Base-by-base conservation (phyloP, 768 basidiomycete species). In the Pisolithus orientalis region DNA sequence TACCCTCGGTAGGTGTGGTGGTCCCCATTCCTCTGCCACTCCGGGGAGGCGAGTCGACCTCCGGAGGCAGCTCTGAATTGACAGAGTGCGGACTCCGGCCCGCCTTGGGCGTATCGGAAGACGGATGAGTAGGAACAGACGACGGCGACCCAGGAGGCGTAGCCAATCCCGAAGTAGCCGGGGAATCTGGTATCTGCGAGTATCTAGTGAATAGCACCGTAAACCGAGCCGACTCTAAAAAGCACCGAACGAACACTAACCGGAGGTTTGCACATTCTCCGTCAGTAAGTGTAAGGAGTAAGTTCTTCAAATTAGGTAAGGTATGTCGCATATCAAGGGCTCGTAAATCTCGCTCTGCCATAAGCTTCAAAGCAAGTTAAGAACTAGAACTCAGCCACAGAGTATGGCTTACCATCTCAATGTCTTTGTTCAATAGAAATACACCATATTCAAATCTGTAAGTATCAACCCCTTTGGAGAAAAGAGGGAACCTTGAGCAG, bases 371-470 rank as follows among this genome's bases (percentile, higher is more conserved):
- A 42, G 40, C 28, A 21, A 2, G 37, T 65, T 24, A 60, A 56
- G 44, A 14, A 28, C 24, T n/a, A 42, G 8, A 21, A n/a, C 45
- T 6, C 17, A 42, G 10, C 4, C 4, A 47, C 38, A 29, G 27
- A 38, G 49, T 34, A 17, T 46, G 38, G 6, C 60, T 44, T 57
- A 94, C 94, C 80, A 94, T 76, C 72, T 99, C 95, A 58, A 99
- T 94, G 68, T 99, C 79, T 70, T 98, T 99, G 73, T 99, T 99
- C 31, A 98, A 75, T 39, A 99, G 70, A 68, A 94, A 98, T 4
- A 98, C 95, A 4, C 85, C 96, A 72, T 98, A 99, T 68, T 98
- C 95, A 62, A 95, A 99, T 25, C 96, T 80, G 70, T 97, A 98
- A 40, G 87, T 88, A 65, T 98, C 96, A 53, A 97, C 94, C 5